Conservation (phyloP, 2,329 filamentous ascomycete species). For the Fusarium torreyae region DNA sequence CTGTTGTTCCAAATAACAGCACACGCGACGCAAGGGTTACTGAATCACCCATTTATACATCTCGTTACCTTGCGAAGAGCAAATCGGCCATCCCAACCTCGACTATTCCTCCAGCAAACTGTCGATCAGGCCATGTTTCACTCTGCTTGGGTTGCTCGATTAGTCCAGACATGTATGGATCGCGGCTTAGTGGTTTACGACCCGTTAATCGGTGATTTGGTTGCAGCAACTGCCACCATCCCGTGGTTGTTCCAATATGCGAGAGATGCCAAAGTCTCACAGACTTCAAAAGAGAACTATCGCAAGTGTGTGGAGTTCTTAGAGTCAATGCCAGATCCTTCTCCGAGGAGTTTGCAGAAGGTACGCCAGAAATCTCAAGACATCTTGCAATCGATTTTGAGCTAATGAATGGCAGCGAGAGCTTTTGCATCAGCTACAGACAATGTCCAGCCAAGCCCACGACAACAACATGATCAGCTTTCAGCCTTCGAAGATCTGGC, state of each 20-base stretch:
- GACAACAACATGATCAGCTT: constrained; percentile 44
- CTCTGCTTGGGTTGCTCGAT: constrained; percentile 40
- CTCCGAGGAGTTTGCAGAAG: constrained; percentile 30
- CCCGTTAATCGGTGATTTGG: constrained; percentile 41
- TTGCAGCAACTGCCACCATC: constrained; percentile 44
- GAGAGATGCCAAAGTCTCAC: constrained; percentile 33
- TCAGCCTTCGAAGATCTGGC: constrained; percentile 39
- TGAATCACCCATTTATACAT: constrained; percentile 45
- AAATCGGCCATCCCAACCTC: constrained; percentile 31
- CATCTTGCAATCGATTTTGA: fast-evolving
- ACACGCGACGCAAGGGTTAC: constrained; percentile 35
- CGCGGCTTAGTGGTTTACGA: constrained; percentile 37
- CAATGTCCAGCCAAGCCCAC: constrained; percentile 37
- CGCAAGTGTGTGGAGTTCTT: constrained; percentile 34
- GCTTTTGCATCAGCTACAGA: constrained; percentile 30
- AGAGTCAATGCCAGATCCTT: constrained; percentile 37
- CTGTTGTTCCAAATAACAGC: constrained; percentile 39
- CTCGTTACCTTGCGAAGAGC: constrained; percentile 33
- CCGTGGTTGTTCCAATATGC: constrained; percentile 48
- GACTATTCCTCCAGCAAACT: constrained; percentile 39
- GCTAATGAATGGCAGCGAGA: constrained; percentile 15
- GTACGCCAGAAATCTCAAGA: not conserved
- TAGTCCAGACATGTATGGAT: constrained; percentile 44
- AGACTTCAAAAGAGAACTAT: constrained; percentile 38
- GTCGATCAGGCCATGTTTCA: constrained; percentile 48